Conservation (phyloP, 2,329 filamentous ascomycete species). For the Curvularia sp. region DNA sequence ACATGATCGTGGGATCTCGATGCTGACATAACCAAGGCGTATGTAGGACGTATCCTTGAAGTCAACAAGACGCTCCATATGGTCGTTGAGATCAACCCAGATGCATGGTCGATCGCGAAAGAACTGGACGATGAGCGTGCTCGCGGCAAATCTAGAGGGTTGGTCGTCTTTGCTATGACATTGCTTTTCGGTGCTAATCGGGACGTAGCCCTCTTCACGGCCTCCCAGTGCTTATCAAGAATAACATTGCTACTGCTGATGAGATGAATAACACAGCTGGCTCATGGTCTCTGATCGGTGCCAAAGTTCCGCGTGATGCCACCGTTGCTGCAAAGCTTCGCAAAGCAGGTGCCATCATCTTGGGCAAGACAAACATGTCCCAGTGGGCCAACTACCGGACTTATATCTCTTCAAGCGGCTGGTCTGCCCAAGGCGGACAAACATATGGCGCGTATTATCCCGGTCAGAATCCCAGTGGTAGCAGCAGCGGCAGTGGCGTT, state of each 20-base stretch:
- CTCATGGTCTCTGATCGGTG: slow-evolving; percentile 68
- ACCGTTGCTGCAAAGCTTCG: slow-evolving; percentile 67
- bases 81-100: slow-evolving; percentile 64
- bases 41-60: slow-evolving; percentile 60
- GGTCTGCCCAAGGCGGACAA: slow-evolving; percentile 71
- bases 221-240: slow-evolving; percentile 70
- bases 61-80: slow-evolving; percentile 62
- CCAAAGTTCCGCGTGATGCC: slow-evolving; percentile 64
- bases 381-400: slow-evolving; percentile 71
- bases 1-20: neutral
- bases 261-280: slow-evolving; percentile 70
- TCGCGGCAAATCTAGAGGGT: slow-evolving; percentile 58
- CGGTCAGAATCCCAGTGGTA: slow-evolving; percentile 62
- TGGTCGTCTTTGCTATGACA: slow-evolving; percentile 3
- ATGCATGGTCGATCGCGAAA: slow-evolving; percentile 60
- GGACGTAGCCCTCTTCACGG: slow-evolving; percentile 64
- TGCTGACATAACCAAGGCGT: slow-evolving; percentile 51
- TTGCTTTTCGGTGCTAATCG: slow-evolving; percentile 7
- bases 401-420: slow-evolving; percentile 65
- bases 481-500: slow-evolving; percentile 64
- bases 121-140: slow-evolving; percentile 58
- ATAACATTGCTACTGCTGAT: slow-evolving; percentile 70
- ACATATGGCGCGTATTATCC: slow-evolving; percentile 67
- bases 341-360: slow-evolving; percentile 66
- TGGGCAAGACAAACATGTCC: slow-evolving; percentile 71